Evolutionary conservation across 306 rosid species (phyloP), one percentile per base, ranked within the genome.

Genomic region (Quercus dentata): DNA sequence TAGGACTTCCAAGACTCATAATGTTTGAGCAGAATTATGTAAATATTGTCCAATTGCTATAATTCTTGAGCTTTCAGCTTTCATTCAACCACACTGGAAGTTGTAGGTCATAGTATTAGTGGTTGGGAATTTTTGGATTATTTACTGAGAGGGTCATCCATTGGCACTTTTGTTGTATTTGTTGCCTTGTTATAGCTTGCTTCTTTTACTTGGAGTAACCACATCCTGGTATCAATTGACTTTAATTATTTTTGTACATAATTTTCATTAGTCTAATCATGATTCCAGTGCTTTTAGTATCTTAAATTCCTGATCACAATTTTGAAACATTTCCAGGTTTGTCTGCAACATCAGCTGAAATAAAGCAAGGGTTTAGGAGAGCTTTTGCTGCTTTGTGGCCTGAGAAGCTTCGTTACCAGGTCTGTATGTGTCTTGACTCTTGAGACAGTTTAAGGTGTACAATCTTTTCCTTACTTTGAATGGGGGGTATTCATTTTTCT

Each of bases 381-480:
- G 98, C 92, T 4, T 93, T 95, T 85, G 46, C 93, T 81, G 94
- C 94, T 84, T 84, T 93, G 0, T 95, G 97, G 98, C 94, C 96
- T 55, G 88, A 89, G 74, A 95, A 92, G 80, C 91, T 95, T 19
- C 95, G 99, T 15, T 95, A 95, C 89, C 89, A 89, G 97, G 99
- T 91, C 61, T 63, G 10, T 80, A 62, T 79, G 54, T 62, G 30
- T 78, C 71, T 59, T 12, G 35, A 12, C 23, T 78, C 71, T 59
- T 4, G 35, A 12, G 30, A 49, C 27, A 52, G 56, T 33, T 68
- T 35, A 68, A 33, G 72, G 9, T 35, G 52, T 19, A 19, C 21
- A 3, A 21, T 19, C 5, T 9, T 57, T 78, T 30, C 15, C 2
- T 73, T 18, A 15, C 21, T 52, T 8, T 49, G 33, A 27, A 44